phyloP scores from a whole-genome alignment of 108 stramenopile genomes.

The Cylindrotheca closterium region DNA sequence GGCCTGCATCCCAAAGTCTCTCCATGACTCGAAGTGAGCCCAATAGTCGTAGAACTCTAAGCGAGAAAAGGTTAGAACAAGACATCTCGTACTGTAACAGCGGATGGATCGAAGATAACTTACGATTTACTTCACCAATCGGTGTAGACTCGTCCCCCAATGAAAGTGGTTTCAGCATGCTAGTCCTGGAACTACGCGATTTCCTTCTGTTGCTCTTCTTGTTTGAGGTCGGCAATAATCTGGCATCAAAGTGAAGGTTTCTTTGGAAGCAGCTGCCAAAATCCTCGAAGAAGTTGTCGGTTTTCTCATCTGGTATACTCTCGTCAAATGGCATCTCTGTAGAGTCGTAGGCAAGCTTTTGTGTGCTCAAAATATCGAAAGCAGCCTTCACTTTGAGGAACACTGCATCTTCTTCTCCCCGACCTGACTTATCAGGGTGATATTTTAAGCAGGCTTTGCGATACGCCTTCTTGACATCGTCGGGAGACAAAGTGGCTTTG shows the following conservation, averaged over 20 bases:
- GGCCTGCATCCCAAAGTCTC: constrained; percentile 91
- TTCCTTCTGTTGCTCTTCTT: constrained; percentile 41
- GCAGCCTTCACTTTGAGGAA: constrained; percentile 96
- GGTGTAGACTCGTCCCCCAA: constrained; percentile 90
- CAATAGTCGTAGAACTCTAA: constrained; percentile 94
- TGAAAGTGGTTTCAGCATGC: constrained; percentile 49
- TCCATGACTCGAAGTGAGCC: constrained; percentile 94
- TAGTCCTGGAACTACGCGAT: constrained; percentile 9
- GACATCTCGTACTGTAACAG: no score
- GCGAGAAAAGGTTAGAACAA: constrained; percentile 14
- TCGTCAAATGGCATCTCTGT: constrained; percentile 94
- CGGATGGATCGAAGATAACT: background rate
- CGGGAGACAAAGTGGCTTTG: constrained; percentile 49
- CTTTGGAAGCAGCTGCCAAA: constrained; percentile 71
- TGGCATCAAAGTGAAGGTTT: constrained; percentile 90
- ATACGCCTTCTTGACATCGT: constrained; percentile 77
- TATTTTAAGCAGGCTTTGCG: constrained; percentile 78
- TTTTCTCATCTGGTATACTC: constrained; percentile 59
- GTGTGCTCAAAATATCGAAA: constrained; percentile 79
- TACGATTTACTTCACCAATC: constrained; percentile 71
- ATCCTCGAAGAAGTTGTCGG: constrained; percentile 38
- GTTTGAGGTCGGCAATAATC: constrained; percentile 21
- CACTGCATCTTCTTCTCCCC: constrained; percentile 88
- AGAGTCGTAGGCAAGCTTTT: constrained; percentile 94
- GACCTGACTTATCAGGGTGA: constrained; percentile 89